These are phyloP conservation scores for Boletus edulis DNA, from an alignment of 768 basidiomycete species.

Conservation along the genomic window DNA sequence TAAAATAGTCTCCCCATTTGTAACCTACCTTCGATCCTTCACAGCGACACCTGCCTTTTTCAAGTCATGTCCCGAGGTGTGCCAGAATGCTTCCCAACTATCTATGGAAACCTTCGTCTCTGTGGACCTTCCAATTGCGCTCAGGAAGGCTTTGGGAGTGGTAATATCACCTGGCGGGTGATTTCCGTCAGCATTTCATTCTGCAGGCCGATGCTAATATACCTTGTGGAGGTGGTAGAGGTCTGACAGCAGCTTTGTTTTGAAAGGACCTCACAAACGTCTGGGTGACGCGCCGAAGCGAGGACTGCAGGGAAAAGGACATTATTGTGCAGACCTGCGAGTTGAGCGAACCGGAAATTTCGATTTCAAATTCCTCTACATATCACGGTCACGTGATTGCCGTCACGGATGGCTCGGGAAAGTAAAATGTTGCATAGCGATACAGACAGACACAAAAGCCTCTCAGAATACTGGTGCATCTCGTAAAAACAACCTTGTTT, in stretches of 20 bases:
- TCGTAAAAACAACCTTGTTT: constrained; percentile 72
- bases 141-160: constrained; percentile 64
- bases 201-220: neutral
- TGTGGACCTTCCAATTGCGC: constrained; percentile 66
- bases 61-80: constrained; percentile 51
- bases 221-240: constrained; percentile 27
- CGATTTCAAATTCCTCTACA: constrained; percentile 1
- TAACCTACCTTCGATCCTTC: constrained; percentile 65
- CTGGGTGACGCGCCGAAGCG: constrained; percentile 18
- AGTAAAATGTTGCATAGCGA: neutral
- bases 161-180: constrained; percentile 42
- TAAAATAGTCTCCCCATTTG: neutral
- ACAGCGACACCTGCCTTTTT: constrained; percentile 64
- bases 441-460: neutral
- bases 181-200: constrained; percentile 6
- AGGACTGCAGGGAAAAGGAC: constrained; percentile 20
- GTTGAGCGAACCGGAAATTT: neutral
- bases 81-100: constrained; percentile 76
- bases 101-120: constrained; percentile 64
- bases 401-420: neutral
- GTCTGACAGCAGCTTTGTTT: constrained; percentile 27
- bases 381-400: constrained; percentile 26
- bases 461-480: constrained; percentile 86
- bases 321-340: constrained; percentile 7
- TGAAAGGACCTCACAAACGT: constrained; percentile 28